phyloP scores from a whole-genome alignment of 2,329 filamentous ascomycete species.

The Sclerotinia glacialis region DNA sequence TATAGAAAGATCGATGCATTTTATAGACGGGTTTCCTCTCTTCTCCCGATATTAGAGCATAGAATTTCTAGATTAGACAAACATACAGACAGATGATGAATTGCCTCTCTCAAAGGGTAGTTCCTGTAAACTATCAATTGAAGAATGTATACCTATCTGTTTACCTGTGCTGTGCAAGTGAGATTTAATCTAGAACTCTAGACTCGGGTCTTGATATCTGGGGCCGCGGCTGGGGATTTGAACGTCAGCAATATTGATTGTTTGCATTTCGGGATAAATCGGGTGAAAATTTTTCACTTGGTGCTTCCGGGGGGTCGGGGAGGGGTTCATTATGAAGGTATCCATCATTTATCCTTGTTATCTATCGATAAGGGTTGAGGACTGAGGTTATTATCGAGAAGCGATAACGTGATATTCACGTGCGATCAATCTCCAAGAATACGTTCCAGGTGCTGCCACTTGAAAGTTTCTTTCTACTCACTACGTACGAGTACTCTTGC shows the following conservation, averaged over 20 bases:
- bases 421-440: background rate
- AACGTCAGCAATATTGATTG: background rate
- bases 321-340: background rate
- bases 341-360: background rate
- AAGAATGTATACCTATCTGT: constrained; percentile 1
- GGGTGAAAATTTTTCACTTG: constrained; percentile 13
- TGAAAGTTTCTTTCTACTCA: too few relatives aligned
- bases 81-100: constrained; percentile 18
- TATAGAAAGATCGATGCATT: constrained; percentile 4
- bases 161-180: background rate
- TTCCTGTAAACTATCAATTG: constrained; percentile 19
- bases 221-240: background rate
- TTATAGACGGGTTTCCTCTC: constrained; percentile 7
- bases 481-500: too few relatives aligned
- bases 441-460: too few relatives aligned
- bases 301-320: background rate
- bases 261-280: constrained; percentile 5
- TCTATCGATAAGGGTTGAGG: constrained; percentile 10
- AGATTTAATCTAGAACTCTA: background rate
- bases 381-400: background rate
- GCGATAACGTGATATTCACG: background rate
- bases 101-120: constrained; percentile 2
- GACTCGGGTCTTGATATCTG: background rate
- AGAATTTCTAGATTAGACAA: constrained; percentile 20
- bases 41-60: constrained; percentile 15